These are phyloP conservation scores for Pseudogymnoascus sp. DNA, from an alignment of 2,329 filamentous ascomycete species.

Conservation along the genomic window DNA sequence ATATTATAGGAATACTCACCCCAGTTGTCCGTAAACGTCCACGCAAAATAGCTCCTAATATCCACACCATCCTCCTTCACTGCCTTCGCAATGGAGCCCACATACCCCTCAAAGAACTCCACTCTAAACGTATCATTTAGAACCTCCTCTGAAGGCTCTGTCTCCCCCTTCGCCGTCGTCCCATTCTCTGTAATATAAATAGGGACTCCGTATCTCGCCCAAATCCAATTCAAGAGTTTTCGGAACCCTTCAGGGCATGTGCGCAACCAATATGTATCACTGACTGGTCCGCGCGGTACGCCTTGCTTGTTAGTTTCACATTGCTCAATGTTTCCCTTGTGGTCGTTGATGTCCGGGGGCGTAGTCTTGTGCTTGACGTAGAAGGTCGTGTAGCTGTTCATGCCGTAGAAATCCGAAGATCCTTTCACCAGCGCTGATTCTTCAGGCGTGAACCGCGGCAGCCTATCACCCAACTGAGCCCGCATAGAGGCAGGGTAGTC, in stretches of 20 bases:
- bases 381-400: conserved; percentile 90
- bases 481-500: conserved; percentile 79
- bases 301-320: conserved; percentile 64
- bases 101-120: conserved; percentile 71
- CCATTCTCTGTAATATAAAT: conserved; percentile 88
- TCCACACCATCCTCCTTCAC: conserved; percentile 64
- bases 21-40: conserved; percentile 68
- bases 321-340: conserved; percentile 67
- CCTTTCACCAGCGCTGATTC: conserved; percentile 68
- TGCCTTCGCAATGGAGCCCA: conserved; percentile 68
- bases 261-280: conserved; percentile 73
- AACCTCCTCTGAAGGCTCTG: conserved; percentile 61
- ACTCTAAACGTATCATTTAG: conserved; percentile 75
- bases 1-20: conserved; percentile 20
- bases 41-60: conserved; percentile 73
- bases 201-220: conserved; percentile 65
- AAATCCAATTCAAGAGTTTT: conserved; percentile 68
- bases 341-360: conserved; percentile 56
- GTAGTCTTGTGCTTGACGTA: conserved; percentile 68
- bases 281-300: conserved; percentile 70
- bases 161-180: conserved; percentile 76
- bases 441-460: conserved; percentile 66
- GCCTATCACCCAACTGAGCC: conserved; percentile 67
- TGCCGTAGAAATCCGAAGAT: conserved; percentile 87
- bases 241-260: conserved; percentile 73